Percentiles rank a stretch among this genome's conserved stretches.
phyloP scores from a whole-genome alignment of 768 basidiomycete species.

The Leucogyrophana mollusca region DNA sequence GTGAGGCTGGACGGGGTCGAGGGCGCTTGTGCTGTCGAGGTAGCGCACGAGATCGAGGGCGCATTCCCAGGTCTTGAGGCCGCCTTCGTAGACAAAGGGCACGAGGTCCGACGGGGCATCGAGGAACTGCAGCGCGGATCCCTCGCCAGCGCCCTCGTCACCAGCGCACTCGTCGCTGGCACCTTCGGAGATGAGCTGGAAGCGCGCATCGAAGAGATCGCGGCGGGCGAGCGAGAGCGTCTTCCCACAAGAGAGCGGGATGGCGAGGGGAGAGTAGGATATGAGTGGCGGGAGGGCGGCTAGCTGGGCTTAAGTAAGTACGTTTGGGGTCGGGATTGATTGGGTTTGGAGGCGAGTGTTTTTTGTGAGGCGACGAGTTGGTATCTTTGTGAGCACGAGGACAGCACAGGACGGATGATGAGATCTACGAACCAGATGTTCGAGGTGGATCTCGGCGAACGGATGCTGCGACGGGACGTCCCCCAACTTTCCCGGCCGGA shows the following conservation, averaged over 20 bases:
- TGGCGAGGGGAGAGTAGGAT: constrained; percentile 52
- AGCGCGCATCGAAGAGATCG: constrained; percentile 95
- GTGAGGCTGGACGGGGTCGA: constrained; percentile 1
- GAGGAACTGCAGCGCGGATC: constrained; percentile 57
- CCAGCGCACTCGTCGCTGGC: constrained; percentile 30
- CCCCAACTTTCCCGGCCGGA: constrained; percentile 2
- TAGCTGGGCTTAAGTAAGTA: constrained; percentile 63
- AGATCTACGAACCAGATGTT: constrained; percentile 28
- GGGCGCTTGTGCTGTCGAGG: constrained; percentile 37
- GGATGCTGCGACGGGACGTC: constrained; percentile 8
- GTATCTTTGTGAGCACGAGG: constrained; percentile 8
- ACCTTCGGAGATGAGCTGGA: constrained; percentile 74
- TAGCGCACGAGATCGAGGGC: constrained; percentile 82
- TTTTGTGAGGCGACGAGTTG: too few relatives aligned
- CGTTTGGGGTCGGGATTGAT: too few relatives aligned
- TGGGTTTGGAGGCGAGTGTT: too few relatives aligned
- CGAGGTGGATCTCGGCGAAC: constrained; percentile 28
- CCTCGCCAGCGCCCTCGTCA: constrained; percentile 13
- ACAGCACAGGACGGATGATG: not conserved
- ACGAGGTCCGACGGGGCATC: constrained; percentile 88
- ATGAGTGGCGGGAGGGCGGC: constrained; percentile 66
- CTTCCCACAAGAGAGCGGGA: constrained; percentile 16
- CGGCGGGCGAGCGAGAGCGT: constrained; percentile 54
- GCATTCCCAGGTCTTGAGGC: constrained; percentile 98
- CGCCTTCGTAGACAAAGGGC: constrained; percentile 92